Evolutionary conservation across 208 protist species (phyloP).

Genomic region (Leishmania turanica): DNA sequence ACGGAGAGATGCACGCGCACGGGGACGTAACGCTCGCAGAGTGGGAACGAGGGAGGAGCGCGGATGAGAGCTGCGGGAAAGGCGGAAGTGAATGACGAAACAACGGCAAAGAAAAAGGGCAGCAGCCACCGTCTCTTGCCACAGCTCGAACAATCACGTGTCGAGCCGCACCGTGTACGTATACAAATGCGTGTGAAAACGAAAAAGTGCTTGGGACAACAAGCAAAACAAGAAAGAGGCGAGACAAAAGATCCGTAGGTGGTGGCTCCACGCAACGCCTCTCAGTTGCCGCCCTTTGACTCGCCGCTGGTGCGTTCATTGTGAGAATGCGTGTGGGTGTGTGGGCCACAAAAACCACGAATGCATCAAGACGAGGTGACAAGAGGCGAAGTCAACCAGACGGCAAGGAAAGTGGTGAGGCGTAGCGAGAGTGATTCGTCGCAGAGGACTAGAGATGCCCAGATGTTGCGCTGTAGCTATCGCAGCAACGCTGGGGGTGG

Average conservation of each 20-base stretch:
- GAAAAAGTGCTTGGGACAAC: background rate
- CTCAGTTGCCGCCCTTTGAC: background rate
- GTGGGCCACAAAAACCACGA: background rate
- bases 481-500: background rate
- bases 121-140: background rate
- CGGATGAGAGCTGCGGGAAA: background rate
- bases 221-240: background rate
- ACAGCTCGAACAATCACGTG: background rate
- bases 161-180: background rate
- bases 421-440: background rate
- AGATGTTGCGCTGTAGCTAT: background rate
- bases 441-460: background rate
- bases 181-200: background rate
- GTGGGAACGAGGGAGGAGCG: background rate
- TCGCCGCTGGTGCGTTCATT: background rate
- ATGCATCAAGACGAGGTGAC: background rate
- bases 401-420: background rate
- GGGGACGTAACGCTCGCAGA: background rate
- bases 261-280: background rate
- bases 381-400: background rate
- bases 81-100: background rate
- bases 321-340: background rate
- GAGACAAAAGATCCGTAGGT: background rate
- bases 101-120: background rate
- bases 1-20: too few species aligned